These are phyloP conservation scores for Colletotrichum neosansevieriae DNA, from an alignment of 2,329 filamentous ascomycete species.

Conservation along the genomic window DNA sequence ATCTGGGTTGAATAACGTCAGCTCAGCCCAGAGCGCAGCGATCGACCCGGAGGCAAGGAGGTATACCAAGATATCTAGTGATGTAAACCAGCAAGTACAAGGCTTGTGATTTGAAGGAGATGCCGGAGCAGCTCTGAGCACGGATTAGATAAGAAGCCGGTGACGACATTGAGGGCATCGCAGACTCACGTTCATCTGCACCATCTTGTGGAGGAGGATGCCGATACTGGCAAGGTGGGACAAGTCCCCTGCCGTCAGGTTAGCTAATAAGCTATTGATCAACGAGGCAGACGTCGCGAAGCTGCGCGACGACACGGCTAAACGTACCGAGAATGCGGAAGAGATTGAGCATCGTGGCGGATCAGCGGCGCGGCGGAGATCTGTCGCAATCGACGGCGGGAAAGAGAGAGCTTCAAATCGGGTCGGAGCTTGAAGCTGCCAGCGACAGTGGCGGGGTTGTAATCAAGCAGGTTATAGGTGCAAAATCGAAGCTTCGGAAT, in stretches of 20 bases:
- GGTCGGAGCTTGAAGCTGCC: conserved; percentile 36
- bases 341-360: conserved; percentile 65
- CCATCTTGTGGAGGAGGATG: conserved; percentile 97
- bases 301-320: neutral
- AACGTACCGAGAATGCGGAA: conserved; percentile 69
- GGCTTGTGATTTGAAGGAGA: conserved; percentile 98
- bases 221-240: conserved; percentile 95
- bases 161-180: conserved; percentile 38
- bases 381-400: conserved; percentile 6
- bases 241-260: conserved; percentile 78
- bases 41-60: conserved; percentile 28
- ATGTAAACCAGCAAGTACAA: conserved; percentile 95
- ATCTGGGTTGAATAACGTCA: conserved; percentile 64
- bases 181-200: conserved; percentile 80
- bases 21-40: neutral
- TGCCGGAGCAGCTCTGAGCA: conserved; percentile 90
- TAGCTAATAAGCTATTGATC: conserved; percentile 26
- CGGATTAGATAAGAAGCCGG: conserved; percentile 33
- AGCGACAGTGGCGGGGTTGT: conserved; percentile 25
- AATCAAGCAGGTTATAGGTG: neutral
- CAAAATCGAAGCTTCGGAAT: neutral
- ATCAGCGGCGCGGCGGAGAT: conserved; percentile 40
- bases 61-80: conserved; percentile 86
- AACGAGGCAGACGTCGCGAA: conserved; percentile 7
- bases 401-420: conserved; percentile 16